Evolutionary conservation across 768 basidiomycete species (phyloP).

Genomic region (Cantharellus anzutake): DNA sequence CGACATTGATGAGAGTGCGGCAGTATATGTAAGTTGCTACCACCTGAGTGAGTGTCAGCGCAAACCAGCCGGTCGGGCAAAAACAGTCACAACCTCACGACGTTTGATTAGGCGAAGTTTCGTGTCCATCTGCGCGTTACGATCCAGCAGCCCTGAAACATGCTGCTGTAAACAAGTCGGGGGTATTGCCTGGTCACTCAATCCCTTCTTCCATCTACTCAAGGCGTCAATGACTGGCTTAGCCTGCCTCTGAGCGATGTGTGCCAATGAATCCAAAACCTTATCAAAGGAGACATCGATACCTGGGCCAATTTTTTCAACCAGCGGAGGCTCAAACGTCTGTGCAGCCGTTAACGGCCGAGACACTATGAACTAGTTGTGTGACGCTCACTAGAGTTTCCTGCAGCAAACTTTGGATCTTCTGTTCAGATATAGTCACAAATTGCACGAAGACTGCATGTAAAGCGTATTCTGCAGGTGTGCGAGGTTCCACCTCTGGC

Average conservation of each 20-base stretch:
- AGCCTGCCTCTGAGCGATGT: slow-evolving; percentile 67
- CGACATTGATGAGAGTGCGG: slow-evolving; percentile 59
- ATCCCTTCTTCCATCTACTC: slow-evolving; percentile 68
- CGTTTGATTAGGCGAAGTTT: neutral
- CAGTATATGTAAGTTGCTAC: slow-evolving; percentile 84
- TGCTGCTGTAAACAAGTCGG: neutral
- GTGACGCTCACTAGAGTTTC: slow-evolving; percentile 37
- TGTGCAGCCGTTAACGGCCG: slow-evolving; percentile 13
- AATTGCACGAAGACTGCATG: slow-evolving; percentile 81
- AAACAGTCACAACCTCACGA: neutral
- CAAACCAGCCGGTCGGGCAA: neutral
- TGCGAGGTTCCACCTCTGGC: slow-evolving; percentile 38
- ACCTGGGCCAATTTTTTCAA: slow-evolving; percentile 46
- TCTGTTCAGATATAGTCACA: slow-evolving; percentile 56
- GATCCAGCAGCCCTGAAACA: neutral
- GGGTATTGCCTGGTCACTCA: slow-evolving; percentile 28
- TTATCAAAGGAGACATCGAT: slow-evolving; percentile 69
- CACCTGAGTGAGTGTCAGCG: slow-evolving; percentile 18
- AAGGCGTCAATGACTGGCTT: slow-evolving; percentile 75
- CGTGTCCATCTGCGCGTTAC: neutral
- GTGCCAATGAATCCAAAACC: slow-evolving; percentile 65
- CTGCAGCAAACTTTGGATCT: slow-evolving; percentile 57
- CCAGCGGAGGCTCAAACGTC: slow-evolving; percentile 53
- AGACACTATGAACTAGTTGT: neutral
- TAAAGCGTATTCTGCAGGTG: slow-evolving; percentile 74